Percentiles rank a stretch among this genome's conserved stretches.
phyloP scores from a whole-genome alignment of 352 stramenopile genomes.

The Globisporangium paroecandrum region DNA sequence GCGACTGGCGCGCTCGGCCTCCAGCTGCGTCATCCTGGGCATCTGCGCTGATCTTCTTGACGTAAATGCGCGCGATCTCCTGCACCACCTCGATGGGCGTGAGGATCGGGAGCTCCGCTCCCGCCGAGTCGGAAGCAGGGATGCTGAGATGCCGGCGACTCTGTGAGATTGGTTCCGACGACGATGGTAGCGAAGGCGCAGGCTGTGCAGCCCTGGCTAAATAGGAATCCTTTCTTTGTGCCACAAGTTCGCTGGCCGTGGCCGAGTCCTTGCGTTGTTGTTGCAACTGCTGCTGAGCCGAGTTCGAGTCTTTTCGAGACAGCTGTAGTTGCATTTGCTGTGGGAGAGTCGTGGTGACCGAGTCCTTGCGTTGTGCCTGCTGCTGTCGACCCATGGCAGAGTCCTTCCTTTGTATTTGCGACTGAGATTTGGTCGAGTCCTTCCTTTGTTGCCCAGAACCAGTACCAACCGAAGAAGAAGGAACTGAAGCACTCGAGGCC shows the following conservation, averaged over 20 bases:
- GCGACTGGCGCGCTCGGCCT: slow-evolving; percentile 32
- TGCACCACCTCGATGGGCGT: slow-evolving; percentile 34
- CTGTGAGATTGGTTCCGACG: not conserved
- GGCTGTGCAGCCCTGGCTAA: no score
- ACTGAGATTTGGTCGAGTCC: not conserved
- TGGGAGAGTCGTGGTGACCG: not conserved
- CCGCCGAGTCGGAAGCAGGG: not conserved
- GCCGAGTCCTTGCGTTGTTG: not conserved
- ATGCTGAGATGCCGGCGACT: not conserved
- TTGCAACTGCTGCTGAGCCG: not conserved
- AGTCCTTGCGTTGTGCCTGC: slow-evolving; percentile 8
- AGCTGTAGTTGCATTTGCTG: not conserved
- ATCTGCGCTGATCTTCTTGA: slow-evolving; percentile 52
- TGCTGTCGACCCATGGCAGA: not conserved
- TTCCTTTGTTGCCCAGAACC: not conserved
- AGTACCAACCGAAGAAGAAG: not conserved
- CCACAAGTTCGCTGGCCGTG: not conserved
- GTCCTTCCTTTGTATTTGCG: not conserved
- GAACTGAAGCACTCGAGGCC: not conserved
- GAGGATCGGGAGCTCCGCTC: not conserved
- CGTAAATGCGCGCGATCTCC: slow-evolving; percentile 63
- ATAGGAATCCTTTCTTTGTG: no score
- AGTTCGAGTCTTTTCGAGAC: not conserved
- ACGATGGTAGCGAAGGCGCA: no score
- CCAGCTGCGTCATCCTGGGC: slow-evolving; percentile 26